Base-by-base conservation (phyloP, 73 alveolate genomes). In the Paramecium caudatum region DNA sequence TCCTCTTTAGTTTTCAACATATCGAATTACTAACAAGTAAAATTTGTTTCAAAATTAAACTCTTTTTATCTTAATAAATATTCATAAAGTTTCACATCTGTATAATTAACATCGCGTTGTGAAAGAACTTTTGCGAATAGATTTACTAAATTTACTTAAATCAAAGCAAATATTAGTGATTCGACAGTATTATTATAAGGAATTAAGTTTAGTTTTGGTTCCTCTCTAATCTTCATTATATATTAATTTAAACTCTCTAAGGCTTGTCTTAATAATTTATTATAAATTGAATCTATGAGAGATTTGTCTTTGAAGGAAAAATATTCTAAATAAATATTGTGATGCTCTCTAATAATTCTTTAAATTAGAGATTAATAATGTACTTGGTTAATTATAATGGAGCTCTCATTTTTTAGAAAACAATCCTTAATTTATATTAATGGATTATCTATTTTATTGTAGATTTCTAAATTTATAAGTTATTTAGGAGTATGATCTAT, bases 321-420 rank as follows among this genome's bases (percentile, higher is more conserved):
- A 55, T 55, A 55, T 55, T 55, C 80, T 55, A 55, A 55, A 55
- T 55, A 55, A 55, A 55, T 55, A 10, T 55, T 55, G 30, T 55
- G 23, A 10, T 55, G 80, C 30, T 55, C 80, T 55, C 80, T 55
- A 23, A 55, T 55, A 19, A 55, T 55, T 21, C 80, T 23, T 21
- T 55, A 27, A 5, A 55, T 23, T 55, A 55, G 30, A 55, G 80
- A 55, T 23, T 55, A 23, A 55, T 55, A 27, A 5, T 55, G 80
- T 3, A 0, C 2, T 27, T 55, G 30, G 30, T 55, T 55, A 23
- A 55, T 55, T 9, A 19, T 23, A 1, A 55, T 55, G 13, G 80
- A 21, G 16, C 12, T 55, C 12, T 55, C 80, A 55, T 55, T 0
- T 23, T 55, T 19, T 2, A 5, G 13, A 0, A 25, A 0, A 55